These are phyloP conservation scores for Malus sylvestris DNA, from an alignment of 306 rosid genomes.

Conservation along the genomic window DNA sequence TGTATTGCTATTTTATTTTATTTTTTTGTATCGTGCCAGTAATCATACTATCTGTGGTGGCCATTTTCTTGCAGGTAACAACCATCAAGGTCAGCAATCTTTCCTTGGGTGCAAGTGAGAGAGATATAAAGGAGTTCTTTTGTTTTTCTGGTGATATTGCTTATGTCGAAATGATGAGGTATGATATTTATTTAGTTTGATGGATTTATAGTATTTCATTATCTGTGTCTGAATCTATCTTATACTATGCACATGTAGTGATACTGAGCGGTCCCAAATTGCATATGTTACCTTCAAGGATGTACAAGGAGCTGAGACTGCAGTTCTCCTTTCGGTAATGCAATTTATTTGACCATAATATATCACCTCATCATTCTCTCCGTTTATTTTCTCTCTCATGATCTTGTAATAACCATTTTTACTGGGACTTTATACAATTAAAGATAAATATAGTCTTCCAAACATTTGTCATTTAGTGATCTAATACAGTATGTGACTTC, in stretches of 20 bases:
- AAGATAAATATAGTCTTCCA: neutral
- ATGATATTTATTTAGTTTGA: conserved; percentile 5
- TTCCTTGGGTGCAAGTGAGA: conserved; percentile 89
- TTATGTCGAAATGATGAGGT: conserved; percentile 84
- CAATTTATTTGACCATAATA: neutral
- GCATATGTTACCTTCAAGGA: conserved; percentile 93
- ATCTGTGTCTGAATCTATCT: neutral
- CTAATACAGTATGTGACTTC: neutral
- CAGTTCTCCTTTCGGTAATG: conserved; percentile 77
- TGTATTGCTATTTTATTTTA: neutral
- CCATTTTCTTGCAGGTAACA: conserved; percentile 36
- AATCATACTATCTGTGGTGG: neutral
- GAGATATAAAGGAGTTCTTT: conserved; percentile 85
- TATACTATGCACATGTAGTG: conserved; percentile 41
- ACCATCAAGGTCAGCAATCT: conserved; percentile 75
- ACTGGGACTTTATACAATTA: neutral
- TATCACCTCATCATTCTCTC: neutral
- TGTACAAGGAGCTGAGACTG: conserved; percentile 93
- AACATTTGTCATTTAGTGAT: neutral
- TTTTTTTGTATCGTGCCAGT: neutral
- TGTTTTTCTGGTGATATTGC: conserved; percentile 88
- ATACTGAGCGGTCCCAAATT: conserved; percentile 79
- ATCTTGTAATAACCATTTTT: neutral
- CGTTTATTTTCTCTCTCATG: neutral
- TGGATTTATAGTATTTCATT: neutral